Evolutionary conservation across 2,329 filamentous ascomycete genomes (phyloP), one percentile per base, ranked within the genome.

Genomic region (Tolypocladium album): DNA sequence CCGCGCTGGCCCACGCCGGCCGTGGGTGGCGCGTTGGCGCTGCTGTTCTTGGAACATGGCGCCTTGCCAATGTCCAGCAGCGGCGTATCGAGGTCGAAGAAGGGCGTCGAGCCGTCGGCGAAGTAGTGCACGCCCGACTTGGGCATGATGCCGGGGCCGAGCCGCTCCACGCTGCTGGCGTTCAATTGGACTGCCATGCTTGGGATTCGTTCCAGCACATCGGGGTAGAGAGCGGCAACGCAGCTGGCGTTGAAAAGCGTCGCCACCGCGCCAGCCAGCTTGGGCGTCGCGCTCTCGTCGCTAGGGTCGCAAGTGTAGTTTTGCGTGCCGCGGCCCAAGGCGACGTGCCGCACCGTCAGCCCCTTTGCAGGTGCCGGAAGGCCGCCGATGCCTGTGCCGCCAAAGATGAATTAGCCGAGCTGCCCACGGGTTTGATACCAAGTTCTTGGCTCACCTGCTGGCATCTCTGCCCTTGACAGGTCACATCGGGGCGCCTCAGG

Each of bases 211-310:
- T 79, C 70, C 50, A 92, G 78, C 20, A 94, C 78, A 59, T 85
- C 81, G 0, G 90, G 87, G 67, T 86, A 86, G 65, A 83, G 78
- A 50, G 88, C 81, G 8, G 88, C 88, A 40, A 93, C 74, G 75
- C 93, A 97, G 66, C 86, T 89, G 61, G 87, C 89, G 75, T 97
- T 92, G 85, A 89, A 97, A 67, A 97, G 89, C 1, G 84, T 87
- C 59, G 93, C 93, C 0, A 90, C 70, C 59, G 93, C 93, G 64
- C 93, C 93, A 57, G 79, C 74, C 22, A 86, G 79, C 12, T 78
- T 79, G 17, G 93, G 92, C 0, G 75, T 76, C 0, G 84, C 82
- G 4, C 82, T 82, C 1, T 82, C 70, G 66, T 88, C 82, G 63
- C 75, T 75, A 59, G 81, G 76, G 61, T 83, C 78, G 79, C 93